A percentile compares a stretch with the other conserved stretches of the same genome.
These are phyloP conservation scores for Talaromyces thailandensis DNA, from an alignment of 495 filamentous ascomycete species.

Conservation along the genomic window DNA sequence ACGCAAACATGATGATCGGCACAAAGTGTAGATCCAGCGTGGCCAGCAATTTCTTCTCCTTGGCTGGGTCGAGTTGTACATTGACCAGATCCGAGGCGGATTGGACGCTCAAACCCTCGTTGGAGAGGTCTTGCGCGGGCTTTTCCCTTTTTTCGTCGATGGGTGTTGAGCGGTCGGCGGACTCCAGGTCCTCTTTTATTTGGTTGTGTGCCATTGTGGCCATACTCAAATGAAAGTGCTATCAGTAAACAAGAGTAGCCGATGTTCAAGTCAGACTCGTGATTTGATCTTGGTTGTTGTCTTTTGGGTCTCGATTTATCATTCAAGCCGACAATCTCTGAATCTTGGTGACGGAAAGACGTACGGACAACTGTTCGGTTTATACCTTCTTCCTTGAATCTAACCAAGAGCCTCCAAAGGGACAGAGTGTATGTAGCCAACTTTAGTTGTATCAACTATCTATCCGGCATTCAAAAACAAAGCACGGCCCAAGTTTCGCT, in stretches of 20 bases:
- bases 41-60: conserved; percentile 28
- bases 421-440: not conserved
- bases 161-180: not conserved
- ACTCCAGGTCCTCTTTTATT: not conserved
- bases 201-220: not conserved
- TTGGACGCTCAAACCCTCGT: not conserved
- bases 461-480: not conserved
- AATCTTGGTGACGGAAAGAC: not conserved
- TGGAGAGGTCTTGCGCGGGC: not conserved
- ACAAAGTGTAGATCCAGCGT: conserved; percentile 38
- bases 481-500: not conserved
- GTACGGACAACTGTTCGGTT: not conserved
- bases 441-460: not conserved
- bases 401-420: not conserved
- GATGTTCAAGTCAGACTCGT: not conserved
- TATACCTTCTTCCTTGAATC: not conserved
- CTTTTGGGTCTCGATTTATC: not conserved
- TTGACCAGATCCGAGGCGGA: conserved; percentile 7
- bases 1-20: conserved; percentile 39
- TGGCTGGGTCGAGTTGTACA: conserved; percentile 20
- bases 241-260: not conserved
- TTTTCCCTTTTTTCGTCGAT: not conserved
- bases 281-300: not conserved
- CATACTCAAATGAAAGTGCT: not conserved
- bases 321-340: not conserved